These are phyloP conservation scores for Aegle marmelos DNA, from an alignment of 345 rosid genomes.

Conservation along the genomic window DNA sequence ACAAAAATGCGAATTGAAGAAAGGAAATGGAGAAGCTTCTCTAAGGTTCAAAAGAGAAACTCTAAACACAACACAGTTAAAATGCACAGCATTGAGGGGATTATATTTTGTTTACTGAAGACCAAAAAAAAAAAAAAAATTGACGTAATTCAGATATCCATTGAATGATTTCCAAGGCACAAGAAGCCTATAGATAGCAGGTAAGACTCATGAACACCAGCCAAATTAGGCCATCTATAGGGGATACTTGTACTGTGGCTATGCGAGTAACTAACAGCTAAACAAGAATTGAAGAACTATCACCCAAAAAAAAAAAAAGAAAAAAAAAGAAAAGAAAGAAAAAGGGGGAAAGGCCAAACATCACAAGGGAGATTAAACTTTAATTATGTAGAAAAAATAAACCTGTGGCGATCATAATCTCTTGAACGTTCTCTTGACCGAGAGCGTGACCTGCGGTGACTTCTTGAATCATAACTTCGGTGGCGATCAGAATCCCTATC, in stretches of 20 bases:
- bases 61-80: neutral
- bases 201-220: neutral
- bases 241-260: neutral
- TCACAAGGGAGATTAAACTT: neutral
- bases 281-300: neutral
- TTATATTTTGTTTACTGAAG: neutral
- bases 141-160: neutral
- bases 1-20: neutral
- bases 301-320: neutral
- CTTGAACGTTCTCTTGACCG: constrained; percentile 73
- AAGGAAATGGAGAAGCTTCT: neutral
- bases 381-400: neutral
- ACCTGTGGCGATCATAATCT: constrained; percentile 91
- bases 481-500: constrained; percentile 64
- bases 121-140: neutral
- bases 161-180: neutral
- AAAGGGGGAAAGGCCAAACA: neutral
- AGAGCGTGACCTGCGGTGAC: constrained; percentile 74
- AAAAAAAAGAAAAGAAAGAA: too few relatives aligned
- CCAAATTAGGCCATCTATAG: neutral
- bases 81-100: neutral
- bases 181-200: neutral
- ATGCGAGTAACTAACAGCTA: neutral
- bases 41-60: neutral
- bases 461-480: constrained; percentile 80